Evolutionary conservation across 2,329 filamentous ascomycete species (phyloP), one percentile per base, ranked within the genome.

Genomic region (Pyrenochaeta sp.): DNA sequence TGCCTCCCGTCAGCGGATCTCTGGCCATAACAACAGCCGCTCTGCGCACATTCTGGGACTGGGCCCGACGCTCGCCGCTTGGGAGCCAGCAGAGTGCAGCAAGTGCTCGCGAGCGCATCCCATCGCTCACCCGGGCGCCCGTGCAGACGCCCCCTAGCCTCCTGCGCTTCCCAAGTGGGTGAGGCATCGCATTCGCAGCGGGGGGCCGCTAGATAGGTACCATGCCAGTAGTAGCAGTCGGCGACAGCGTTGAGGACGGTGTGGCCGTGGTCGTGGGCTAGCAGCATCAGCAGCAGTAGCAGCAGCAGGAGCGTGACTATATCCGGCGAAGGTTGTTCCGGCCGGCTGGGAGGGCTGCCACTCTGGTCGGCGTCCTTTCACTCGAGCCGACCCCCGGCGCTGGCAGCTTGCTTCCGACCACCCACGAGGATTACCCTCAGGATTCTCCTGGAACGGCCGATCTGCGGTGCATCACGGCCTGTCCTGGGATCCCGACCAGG

Each of bases 401-500:
- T 55, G 58, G 62, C 52, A 64, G 65, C 58, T 59, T 73, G 66
- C 68, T 69, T 65, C 72, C 71, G 71, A 52, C 28, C 2, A 55
- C 37, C 64, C 62, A 62, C 50, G 56, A 52, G 60, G 61, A 62
- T 56, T 61, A 57, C 58, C 65, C 54, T 64, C 58, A 62, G 59
- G 60, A 52, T 52, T 67, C 65, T 69, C 65, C 66, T 69, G 69
- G 64, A 67, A 68, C 62, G 67, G 64, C 62, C 64, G 77, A 79
- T 79, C 77, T 79, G 75, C 77, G 59, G 73, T 74, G 76, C 76
- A 77, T 72, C 66, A 66, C 65, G 64, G 70, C 75, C 75, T 76
- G 75, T 77, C 76, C 75, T 76, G 60, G 76, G 67, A 62, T 56
- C 49, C 53, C 50, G 50, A 54, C 64, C 56, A 59, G 68, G 59